These are phyloP conservation scores for Trypanosoma boissoni DNA, from an alignment of 208 protist species.

Conservation along the genomic window DNA sequence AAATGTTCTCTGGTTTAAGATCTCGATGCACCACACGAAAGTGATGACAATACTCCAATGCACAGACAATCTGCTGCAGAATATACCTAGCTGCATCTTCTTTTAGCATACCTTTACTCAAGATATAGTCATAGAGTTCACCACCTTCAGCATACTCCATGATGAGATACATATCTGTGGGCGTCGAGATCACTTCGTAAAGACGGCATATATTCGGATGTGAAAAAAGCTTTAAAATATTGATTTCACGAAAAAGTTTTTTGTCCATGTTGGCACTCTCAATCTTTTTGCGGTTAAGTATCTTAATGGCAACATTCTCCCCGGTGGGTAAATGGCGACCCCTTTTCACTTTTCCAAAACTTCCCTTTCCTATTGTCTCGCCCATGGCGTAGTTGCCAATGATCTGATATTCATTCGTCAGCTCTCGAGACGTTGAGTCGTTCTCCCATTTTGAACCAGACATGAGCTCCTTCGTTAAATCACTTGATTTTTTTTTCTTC, in stretches of 20 bases:
- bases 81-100: conserved; percentile 95
- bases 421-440: neutral
- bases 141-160: conserved; percentile 99
- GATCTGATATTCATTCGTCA: conserved; percentile 37
- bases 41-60: conserved; percentile 98
- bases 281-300: conserved; percentile 98
- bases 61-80: conserved; percentile 99
- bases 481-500: neutral
- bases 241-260: conserved; percentile 96
- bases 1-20: conserved; percentile 94
- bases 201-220: conserved; percentile 99
- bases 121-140: conserved; percentile 99
- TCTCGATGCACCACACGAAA: conserved; percentile 92
- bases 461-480: no score
- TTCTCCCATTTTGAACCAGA: neutral
- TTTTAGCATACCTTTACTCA: conserved; percentile 93
- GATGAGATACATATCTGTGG: conserved; percentile 98
- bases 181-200: conserved; percentile 97
- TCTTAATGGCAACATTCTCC: conserved; percentile 98
- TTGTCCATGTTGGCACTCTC: conserved; percentile 91
- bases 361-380: conserved; percentile 98
- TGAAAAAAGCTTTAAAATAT: conserved; percentile 97
- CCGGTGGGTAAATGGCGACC: conserved; percentile 95
- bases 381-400: conserved; percentile 98
- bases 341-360: conserved; percentile 99